Evolutionary conservation across 257 asterid species (phyloP), one percentile per base, ranked within the genome.

Genomic region (Plectranthus barbatus): DNA sequence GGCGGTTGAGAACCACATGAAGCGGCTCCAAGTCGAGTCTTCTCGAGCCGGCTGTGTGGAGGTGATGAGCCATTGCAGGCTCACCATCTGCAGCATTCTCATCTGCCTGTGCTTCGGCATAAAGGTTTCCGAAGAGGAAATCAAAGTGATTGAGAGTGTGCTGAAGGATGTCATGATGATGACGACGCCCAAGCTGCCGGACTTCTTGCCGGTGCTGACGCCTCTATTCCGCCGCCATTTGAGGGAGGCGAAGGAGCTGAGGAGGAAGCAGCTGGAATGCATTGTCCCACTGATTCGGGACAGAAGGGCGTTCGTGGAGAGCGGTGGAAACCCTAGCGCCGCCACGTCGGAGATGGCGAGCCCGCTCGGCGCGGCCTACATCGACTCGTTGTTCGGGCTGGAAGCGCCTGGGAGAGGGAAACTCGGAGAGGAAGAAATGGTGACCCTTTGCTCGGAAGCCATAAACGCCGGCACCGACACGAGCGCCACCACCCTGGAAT

Each of bases 401-500:
- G 83, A 89, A 8, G 82, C 81, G 0, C 75, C 91, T 0, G 91
- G 89, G 2, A 74, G 86, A 1, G 90, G 85, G 5, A 80, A 69
- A 76, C 85, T 92, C 0, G 78, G 79, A 10, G 97, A 89, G 60
- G 96, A 85, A n/a, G 96, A 92, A 47, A 82, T 92, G 44, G 87
- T 92, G 40, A 92, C 97, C 6, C 88, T 92, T 1, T 82, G 88
- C 24, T 92, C 99, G 1, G 99, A 92, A 56, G 82, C 87, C 1
- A 85, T 92, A 2, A 90, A 88, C 55, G 99, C 96, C 1, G 99
- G 99, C 19, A 92, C 99, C 0, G 99, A 92, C 44, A 92, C 99
- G 0, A 92, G 97, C 60, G 99, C 99, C 54, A 86, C 99, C 6
- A 70, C 94, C 0, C 71, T 81, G 0, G 99, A 92, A 17, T 92